Evolutionary conservation across 768 basidiomycete genomes (phyloP).

Genomic region (Rhizopogon salebrosus): DNA sequence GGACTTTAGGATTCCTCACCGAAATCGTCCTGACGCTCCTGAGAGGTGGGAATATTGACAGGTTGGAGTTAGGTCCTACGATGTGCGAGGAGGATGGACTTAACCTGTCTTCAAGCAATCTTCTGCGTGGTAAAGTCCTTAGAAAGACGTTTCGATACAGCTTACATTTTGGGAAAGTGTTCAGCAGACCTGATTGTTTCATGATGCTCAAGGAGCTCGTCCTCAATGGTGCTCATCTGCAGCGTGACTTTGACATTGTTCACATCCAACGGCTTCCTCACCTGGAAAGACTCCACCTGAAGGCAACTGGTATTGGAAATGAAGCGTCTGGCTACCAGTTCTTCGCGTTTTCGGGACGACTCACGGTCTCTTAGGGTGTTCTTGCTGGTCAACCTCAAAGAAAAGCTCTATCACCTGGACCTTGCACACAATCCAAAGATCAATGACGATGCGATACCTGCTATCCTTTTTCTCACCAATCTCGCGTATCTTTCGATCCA

Average conservation of each 20-base stretch:
- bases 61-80: slow-evolving; percentile 42
- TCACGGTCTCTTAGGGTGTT: slow-evolving; percentile 40
- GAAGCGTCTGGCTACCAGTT: slow-evolving; percentile 44
- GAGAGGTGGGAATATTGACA: slow-evolving; percentile 39
- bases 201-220: slow-evolving; percentile 45
- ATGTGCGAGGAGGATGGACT: slow-evolving; percentile 44
- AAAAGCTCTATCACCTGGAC: slow-evolving; percentile 46
- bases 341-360: not conserved
- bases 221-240: slow-evolving; percentile 38
- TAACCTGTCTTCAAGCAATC: slow-evolving; percentile 39
- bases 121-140: slow-evolving; percentile 35
- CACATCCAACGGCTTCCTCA: slow-evolving; percentile 51
- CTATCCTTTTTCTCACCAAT: slow-evolving; percentile 42
- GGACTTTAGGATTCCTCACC: slow-evolving; percentile 42
- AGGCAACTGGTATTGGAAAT: slow-evolving; percentile 53
- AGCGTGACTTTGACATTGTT: slow-evolving; percentile 42
- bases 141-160: slow-evolving; percentile 1
- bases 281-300: slow-evolving; percentile 41
- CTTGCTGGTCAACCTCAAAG: slow-evolving; percentile 51
- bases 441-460: slow-evolving; percentile 52
- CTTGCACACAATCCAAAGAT: slow-evolving; percentile 49
- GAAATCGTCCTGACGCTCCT: slow-evolving; percentile 38
- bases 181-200: slow-evolving; percentile 49
- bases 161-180: slow-evolving; percentile 30
- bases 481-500: slow-evolving; percentile 47